Evolutionary conservation across 2,329 filamentous ascomycete species (phyloP), one percentile per base, ranked within the genome.

Genomic region (Paramyrothecium roridum): DNA sequence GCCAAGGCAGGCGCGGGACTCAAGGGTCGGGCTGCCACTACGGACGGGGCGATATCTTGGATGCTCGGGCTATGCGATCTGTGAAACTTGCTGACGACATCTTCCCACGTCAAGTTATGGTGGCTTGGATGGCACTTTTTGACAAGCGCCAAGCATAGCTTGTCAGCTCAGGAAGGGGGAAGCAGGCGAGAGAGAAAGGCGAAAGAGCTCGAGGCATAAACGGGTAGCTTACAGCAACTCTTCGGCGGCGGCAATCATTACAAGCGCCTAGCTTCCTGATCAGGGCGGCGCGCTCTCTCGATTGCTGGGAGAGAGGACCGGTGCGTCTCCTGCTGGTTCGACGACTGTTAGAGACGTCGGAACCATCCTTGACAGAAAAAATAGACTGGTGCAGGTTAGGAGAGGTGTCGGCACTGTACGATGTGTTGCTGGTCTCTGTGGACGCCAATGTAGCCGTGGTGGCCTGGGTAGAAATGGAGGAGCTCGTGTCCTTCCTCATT

Each of bases 51-150:
- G 48, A 81, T 76, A 22, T 82, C 80, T 56, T 78, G 79, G 49
- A 80, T 71, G 26, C 68, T 70, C 33, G 81, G 80, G 60, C 80
- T 83, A 54, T 79, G 75, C 45, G 79, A 77, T 55, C 77, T 75
- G 67, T 75, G 71, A 54, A 82, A 84, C 61, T 83, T 84, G 62
- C 71, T 73, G 49, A 80, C 73, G 17, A 82, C 79, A 58, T 84
- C 81, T 65, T 84, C 81, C 81, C 82, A 85, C 12, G 79, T 83
- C 80, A 84, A 80, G 60, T 80, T 80, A 60, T 84, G 82, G 65
- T 85, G 82, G 60, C 76, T 80, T 16, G 82, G 82, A 61, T 84
- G 80, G 65, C 82, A 85, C 82, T 82, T 73, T 26, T 54, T 20
- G 19, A 55, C 17, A 30, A 50, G 45, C 54, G 54, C 33, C 56